These are phyloP conservation scores for Paramyrothecium sp. DNA, from an alignment of 2,329 filamentous ascomycete species.

Conservation along the genomic window DNA sequence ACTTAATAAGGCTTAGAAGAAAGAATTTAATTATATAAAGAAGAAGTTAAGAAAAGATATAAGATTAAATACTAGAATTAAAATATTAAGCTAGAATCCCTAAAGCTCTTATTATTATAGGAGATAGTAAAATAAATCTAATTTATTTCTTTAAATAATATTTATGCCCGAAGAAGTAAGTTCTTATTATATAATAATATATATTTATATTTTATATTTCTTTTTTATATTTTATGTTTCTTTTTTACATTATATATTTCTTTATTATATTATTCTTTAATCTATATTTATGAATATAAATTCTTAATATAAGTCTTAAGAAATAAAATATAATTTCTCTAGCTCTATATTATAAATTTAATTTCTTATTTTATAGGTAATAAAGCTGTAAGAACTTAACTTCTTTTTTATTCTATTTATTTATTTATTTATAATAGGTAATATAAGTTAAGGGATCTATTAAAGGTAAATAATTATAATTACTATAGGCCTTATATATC, in stretches of 20 bases:
- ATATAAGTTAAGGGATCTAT: too few relatives aligned
- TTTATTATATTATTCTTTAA: not conserved
- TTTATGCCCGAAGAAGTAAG: not conserved
- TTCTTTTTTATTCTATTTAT: slow-evolving; percentile 3
- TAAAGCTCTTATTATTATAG: not conserved
- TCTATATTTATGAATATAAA: not conserved
- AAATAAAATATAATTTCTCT: not conserved
- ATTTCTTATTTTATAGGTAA: not conserved
- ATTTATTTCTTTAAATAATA: not conserved
- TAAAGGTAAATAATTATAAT: not conserved
- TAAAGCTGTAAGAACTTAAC: not conserved
- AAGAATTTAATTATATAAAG: too few relatives aligned
- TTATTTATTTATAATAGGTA: not conserved
- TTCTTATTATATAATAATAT: too few relatives aligned
- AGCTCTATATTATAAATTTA: too few relatives aligned
- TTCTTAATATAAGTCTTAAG: not conserved
- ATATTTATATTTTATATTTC: not conserved
- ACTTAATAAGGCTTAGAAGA: too few relatives aligned
- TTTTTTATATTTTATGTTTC: not conserved
- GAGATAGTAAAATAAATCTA: too few relatives aligned
- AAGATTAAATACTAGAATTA: too few relatives aligned
- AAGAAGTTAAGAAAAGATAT: too few relatives aligned
- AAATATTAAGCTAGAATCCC: not conserved
- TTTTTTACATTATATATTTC: not conserved
- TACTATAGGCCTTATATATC: not conserved